Conservation (phyloP, 345 rosid species). For the Populus euphratica region DNA sequence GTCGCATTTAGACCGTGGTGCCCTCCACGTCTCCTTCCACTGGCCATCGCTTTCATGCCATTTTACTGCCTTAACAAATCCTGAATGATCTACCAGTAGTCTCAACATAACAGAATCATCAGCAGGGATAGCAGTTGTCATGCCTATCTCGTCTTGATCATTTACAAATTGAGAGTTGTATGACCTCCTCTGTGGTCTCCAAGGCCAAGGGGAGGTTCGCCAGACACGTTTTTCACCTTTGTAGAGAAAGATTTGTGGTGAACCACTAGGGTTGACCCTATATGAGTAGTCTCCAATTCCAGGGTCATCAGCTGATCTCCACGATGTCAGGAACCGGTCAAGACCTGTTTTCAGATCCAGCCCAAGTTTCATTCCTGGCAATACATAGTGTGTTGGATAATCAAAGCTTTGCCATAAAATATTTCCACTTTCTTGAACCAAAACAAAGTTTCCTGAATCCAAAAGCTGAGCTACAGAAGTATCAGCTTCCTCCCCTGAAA, state of each 20-base stretch:
- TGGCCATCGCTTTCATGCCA: background rate
- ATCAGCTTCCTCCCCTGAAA: background rate
- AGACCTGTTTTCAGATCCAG: background rate
- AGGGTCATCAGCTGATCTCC: background rate
- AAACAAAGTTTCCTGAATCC: constrained; percentile 13
- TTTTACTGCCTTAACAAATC: background rate
- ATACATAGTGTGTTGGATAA: background rate
- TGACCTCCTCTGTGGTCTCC: background rate
- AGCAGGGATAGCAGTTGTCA: background rate
- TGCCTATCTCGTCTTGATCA: background rate
- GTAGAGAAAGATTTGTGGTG: background rate
- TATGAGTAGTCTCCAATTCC: background rate
- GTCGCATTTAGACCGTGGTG: background rate
- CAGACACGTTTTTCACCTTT: background rate
- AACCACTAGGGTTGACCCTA: background rate
- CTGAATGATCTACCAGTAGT: constrained; percentile 3
- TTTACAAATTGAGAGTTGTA: background rate
- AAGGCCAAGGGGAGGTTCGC: background rate
- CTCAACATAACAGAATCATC: background rate
- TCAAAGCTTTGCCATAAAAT: background rate
- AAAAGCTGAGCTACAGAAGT: constrained; percentile 9
- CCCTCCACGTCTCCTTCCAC: background rate
- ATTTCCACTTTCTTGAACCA: background rate
- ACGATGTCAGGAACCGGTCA: background rate
- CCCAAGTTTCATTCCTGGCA: background rate